Evolutionary conservation across 148 eudicot genomes (phyloP).

Genomic region (Arctostaphylos glauca): DNA sequence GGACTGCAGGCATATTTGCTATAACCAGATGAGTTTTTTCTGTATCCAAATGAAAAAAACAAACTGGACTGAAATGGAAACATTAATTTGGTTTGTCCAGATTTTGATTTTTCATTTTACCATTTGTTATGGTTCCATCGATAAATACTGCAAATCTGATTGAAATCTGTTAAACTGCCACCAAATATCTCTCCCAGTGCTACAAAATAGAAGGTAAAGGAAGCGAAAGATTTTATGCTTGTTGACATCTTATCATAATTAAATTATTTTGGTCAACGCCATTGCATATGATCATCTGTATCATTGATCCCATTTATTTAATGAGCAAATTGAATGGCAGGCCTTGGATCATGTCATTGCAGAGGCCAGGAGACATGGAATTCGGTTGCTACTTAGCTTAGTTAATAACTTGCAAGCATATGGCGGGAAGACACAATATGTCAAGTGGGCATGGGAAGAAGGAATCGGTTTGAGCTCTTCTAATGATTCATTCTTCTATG

Average conservation of each 20-base stretch:
- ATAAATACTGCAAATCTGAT: background rate
- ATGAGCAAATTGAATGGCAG: slow-evolving; percentile 39
- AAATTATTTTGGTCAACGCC: background rate
- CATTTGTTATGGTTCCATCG: background rate
- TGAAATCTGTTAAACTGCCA: background rate
- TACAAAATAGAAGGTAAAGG: background rate
- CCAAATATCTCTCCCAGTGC: background rate
- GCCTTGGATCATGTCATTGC: slow-evolving; percentile 92
- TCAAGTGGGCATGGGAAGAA: slow-evolving; percentile 97
- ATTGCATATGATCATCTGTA: background rate
- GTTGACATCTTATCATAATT: background rate
- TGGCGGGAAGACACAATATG: slow-evolving; percentile 97
- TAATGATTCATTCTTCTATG: slow-evolving; percentile 94
- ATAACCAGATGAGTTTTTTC: background rate
- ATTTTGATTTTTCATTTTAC: background rate
- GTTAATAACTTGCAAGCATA: slow-evolving; percentile 87
- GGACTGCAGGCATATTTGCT: background rate
- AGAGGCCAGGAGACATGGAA: slow-evolving; percentile 63
- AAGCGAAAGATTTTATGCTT: background rate
- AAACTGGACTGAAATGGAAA: background rate
- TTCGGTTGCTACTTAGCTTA: slow-evolving; percentile 70
- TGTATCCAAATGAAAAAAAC: background rate
- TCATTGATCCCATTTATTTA: background rate
- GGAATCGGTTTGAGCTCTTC: slow-evolving; percentile 87
- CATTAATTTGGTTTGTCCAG: background rate